A percentile compares a stretch with the other conserved stretches of the same genome.
Conservation (phyloP, 805 yeast genomes). For the Jamesozyma gamospora region DNA sequence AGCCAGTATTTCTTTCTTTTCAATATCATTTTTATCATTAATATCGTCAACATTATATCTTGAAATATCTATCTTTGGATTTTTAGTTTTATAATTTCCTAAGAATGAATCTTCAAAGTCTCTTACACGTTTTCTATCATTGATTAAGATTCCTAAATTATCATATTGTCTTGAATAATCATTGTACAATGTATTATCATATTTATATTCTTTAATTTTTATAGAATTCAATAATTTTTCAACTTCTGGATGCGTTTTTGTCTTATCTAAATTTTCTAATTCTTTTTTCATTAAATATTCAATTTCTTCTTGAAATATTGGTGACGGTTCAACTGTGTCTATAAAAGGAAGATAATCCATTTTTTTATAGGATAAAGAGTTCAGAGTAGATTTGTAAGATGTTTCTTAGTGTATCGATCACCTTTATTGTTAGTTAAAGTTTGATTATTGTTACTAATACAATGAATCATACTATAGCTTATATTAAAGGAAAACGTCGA, state of each 20-base stretch:
- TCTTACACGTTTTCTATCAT: conserved; percentile 4
- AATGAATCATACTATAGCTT: too few relatives aligned
- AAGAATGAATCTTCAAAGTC: conserved; percentile 7
- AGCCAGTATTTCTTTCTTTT: conserved; percentile 16
- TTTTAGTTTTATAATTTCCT: conserved; percentile 3
- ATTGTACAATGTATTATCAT: not conserved
- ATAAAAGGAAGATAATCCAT: conserved; percentile 16
- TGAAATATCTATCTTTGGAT: conserved; percentile 26
- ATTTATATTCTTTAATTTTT: not conserved
- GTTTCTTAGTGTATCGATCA: too few relatives aligned
- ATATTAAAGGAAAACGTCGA: too few relatives aligned
- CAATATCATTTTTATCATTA: not conserved
- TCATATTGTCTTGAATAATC: not conserved
- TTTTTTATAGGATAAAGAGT: too few relatives aligned
- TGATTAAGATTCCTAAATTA: not conserved
- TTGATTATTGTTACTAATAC: too few relatives aligned
- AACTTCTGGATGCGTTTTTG: conserved; percentile 13
- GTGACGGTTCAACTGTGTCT: not conserved
- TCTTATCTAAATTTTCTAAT: conserved; percentile 18
- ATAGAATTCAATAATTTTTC: not conserved
- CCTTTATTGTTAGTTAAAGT: too few relatives aligned
- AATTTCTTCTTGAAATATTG: conserved; percentile 3
- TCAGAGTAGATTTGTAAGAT: too few relatives aligned
- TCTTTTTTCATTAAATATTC: conserved; percentile 11
- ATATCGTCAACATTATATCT: conserved; percentile 16